Percentiles rank a stretch among this genome's conserved stretches.
Conservation (phyloP, 2,329 filamentous ascomycete species). For the Claviceps sp. region DNA sequence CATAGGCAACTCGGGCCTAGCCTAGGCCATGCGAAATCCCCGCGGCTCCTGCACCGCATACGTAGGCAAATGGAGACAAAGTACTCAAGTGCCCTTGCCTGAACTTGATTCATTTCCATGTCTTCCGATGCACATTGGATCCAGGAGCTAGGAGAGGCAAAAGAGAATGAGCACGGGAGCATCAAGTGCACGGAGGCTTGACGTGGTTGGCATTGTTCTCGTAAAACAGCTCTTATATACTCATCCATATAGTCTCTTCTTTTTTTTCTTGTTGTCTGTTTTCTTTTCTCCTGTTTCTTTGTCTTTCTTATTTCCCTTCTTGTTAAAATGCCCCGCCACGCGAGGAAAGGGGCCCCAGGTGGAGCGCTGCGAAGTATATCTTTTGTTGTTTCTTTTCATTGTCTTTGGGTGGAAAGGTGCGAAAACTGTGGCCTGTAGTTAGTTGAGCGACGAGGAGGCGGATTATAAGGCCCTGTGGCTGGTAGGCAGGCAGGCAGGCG, state of each 20-base stretch:
- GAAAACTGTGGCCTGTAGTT: background rate
- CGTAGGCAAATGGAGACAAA: background rate
- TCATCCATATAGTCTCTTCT: background rate
- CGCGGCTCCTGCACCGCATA: background rate
- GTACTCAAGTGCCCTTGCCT: background rate
- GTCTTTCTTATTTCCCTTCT: background rate
- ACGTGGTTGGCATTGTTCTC: slow-evolving; percentile 3
- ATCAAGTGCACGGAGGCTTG: slow-evolving; percentile 1
- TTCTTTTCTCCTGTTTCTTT: no score
- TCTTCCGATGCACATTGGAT: slow-evolving; percentile 6
- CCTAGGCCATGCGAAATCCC: background rate
- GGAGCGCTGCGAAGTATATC: background rate
- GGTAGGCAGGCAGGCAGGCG: background rate
- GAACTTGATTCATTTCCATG: background rate
- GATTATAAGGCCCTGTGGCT: background rate
- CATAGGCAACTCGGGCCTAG: background rate
- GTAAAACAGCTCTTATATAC: background rate
- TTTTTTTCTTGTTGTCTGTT: background rate
- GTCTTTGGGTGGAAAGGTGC: background rate
- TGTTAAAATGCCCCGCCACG: background rate
- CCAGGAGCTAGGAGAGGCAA: slow-evolving; percentile 1
- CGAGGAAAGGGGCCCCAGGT: background rate
- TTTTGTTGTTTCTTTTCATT: background rate
- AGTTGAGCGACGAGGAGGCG: background rate
- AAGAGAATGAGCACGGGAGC: slow-evolving; percentile 1